These are phyloP conservation scores for Claviceps maximensis DNA, from an alignment of 2,329 filamentous ascomycete species.

Conservation along the genomic window DNA sequence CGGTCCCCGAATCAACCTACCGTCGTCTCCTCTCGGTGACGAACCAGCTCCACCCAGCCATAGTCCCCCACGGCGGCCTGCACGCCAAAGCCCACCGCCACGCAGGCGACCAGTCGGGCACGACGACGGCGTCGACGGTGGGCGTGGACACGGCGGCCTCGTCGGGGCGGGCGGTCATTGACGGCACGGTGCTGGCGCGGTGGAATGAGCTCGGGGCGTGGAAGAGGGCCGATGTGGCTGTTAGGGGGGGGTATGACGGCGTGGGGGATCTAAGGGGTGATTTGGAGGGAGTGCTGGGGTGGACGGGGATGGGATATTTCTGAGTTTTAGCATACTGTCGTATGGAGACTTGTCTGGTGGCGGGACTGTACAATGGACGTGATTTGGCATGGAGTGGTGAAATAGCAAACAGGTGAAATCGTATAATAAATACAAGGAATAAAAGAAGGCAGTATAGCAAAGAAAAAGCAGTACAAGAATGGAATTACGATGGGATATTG, in stretches of 20 bases:
- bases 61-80: conserved; percentile 65
- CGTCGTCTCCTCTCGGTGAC: conserved; percentile 71
- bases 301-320: conserved; percentile 45
- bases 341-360: too few relatives aligned
- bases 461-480: too few relatives aligned
- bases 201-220: conserved; percentile 66
- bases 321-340: too few relatives aligned
- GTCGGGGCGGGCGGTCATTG: conserved; percentile 55
- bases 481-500: too few relatives aligned
- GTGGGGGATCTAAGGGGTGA: conserved; percentile 57
- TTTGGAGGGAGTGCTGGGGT: conserved; percentile 49
- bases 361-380: too few relatives aligned
- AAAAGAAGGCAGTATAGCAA: too few relatives aligned
- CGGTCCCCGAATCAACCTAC: conserved; percentile 68
- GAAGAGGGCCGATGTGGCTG: conserved; percentile 58
- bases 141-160: conserved; percentile 42
- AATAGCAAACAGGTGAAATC: too few relatives aligned
- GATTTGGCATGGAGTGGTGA: too few relatives aligned
- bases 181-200: conserved; percentile 60
- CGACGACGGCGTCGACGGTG: conserved; percentile 17
- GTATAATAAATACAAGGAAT: too few relatives aligned
- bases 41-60: conserved; percentile 61
- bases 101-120: conserved; percentile 23
- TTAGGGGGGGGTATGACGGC: conserved; percentile 54
- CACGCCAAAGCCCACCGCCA: conserved; percentile 71